Conservation (phyloP, 257 asterid species). For the Lantana camara region DNA sequence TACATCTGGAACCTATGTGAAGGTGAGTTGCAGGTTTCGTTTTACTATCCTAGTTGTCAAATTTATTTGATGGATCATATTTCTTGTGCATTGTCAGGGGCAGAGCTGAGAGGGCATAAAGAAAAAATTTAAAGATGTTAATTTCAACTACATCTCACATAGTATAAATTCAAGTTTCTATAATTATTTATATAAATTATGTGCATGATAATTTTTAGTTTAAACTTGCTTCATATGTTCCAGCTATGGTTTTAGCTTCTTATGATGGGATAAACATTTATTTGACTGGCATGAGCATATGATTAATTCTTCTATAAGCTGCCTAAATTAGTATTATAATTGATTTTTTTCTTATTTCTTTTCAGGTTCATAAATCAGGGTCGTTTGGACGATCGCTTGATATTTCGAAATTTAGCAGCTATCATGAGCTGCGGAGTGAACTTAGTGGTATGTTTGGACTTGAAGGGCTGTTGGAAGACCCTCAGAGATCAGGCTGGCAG, state of each 20-base stretch:
- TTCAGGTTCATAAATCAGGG: constrained; percentile 79
- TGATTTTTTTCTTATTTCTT: constrained; percentile 7
- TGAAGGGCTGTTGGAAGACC: constrained; percentile 78
- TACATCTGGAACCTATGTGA: constrained; percentile 58
- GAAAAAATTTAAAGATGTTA: no score
- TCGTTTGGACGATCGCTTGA: constrained; percentile 72
- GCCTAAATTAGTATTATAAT: constrained; percentile 26
- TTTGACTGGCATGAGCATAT: background rate
- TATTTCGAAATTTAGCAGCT: constrained; percentile 78
- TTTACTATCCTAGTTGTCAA: constrained; percentile 28
- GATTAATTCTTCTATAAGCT: constrained; percentile 35
- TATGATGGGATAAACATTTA: no score
- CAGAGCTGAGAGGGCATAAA: no score
- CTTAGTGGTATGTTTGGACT: constrained; percentile 79
- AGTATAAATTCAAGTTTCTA: no score
- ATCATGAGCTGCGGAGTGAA: constrained; percentile 69
- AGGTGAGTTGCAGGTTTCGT: constrained; percentile 40
- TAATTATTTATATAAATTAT: no score
- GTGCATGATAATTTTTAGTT: no score
- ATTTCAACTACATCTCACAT: no score
- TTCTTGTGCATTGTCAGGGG: background rate
- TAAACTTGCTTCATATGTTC: no score
- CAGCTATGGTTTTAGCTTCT: no score
- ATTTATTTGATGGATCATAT: background rate
- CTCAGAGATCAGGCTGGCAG: constrained; percentile 98